These are phyloP conservation scores for Ballota nigra DNA, from an alignment of 257 asterid genomes.

Conservation along the genomic window DNA sequence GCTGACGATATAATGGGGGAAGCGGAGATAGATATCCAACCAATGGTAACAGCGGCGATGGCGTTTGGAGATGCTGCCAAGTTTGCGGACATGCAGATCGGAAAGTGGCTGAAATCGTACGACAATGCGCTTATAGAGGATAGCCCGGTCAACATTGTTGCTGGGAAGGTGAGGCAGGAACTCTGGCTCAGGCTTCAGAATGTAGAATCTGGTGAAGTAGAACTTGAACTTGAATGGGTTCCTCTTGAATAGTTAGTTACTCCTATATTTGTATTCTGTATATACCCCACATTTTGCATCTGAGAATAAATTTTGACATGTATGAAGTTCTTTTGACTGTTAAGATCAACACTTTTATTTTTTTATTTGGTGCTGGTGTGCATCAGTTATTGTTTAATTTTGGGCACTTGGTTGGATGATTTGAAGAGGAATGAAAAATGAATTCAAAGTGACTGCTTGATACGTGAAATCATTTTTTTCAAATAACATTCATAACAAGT, in stretches of 20 bases:
- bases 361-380: neutral
- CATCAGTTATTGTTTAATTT: neutral
- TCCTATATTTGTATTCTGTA: slow-evolving; percentile 1
- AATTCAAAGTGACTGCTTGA: no score
- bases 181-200: slow-evolving; percentile 83
- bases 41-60: slow-evolving; percentile 88
- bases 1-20: slow-evolving; percentile 98
- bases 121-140: slow-evolving; percentile 86
- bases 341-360: neutral
- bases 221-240: slow-evolving; percentile 91
- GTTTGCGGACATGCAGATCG: slow-evolving; percentile 96
- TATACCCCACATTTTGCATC: neutral
- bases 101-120: slow-evolving; percentile 90
- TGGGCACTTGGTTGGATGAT: no score
- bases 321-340: neutral
- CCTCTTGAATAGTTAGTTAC: slow-evolving; percentile 52
- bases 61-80: slow-evolving; percentile 79
- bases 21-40: slow-evolving; percentile 93
- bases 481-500: no score
- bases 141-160: slow-evolving; percentile 80
- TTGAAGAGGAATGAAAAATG: no score
- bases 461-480: no score
- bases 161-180: slow-evolving; percentile 88
- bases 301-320: slow-evolving; percentile 26
- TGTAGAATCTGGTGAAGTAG: slow-evolving; percentile 93